Conservation (phyloP, 805 yeast species). For the Candida silvatica region DNA sequence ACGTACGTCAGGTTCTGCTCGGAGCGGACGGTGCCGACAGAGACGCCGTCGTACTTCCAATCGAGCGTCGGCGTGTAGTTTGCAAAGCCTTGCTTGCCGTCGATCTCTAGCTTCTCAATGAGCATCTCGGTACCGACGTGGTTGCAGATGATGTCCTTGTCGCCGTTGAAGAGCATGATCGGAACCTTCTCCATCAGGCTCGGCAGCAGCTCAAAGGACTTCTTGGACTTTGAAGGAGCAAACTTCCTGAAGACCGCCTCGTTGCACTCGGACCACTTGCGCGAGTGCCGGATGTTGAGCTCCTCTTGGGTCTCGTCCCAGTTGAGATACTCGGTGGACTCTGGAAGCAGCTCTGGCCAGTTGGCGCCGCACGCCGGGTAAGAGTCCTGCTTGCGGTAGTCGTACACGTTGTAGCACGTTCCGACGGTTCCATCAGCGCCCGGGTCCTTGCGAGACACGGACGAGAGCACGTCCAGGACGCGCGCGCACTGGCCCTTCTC, state of each 20-base stretch:
- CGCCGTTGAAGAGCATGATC: conserved; percentile 76
- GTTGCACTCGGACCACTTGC: conserved; percentile 74
- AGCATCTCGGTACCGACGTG: conserved; percentile 63
- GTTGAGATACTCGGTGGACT: conserved; percentile 43
- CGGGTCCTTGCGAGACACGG: conserved; percentile 15
- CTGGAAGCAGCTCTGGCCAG: conserved; percentile 70
- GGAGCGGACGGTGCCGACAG: conserved; percentile 30
- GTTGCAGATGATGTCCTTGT: conserved; percentile 84
- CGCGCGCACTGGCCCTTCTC: conserved; percentile 27
- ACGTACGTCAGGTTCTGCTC: conserved; percentile 74
- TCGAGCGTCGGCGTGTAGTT: conserved; percentile 21
- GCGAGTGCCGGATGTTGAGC: conserved; percentile 35
- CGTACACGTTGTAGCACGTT: conserved; percentile 79
- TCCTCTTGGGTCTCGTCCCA: conserved; percentile 35
- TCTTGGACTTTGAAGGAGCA: conserved; percentile 41
- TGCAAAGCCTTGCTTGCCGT: conserved; percentile 46
- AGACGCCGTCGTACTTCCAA: conserved; percentile 36
- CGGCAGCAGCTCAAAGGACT: conserved; percentile 64
- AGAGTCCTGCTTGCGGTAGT: conserved; percentile 57
- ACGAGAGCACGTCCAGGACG: conserved; percentile 32
- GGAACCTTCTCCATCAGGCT: conserved; percentile 48
- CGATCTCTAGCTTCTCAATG: conserved; percentile 41
- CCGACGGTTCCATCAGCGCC: conserved; percentile 20
- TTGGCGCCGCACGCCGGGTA: conserved; percentile 86
- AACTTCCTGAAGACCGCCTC: conserved; percentile 45